Evolutionary conservation across 805 yeast genomes (phyloP).

Genomic region (Suhomyces sp.): DNA sequence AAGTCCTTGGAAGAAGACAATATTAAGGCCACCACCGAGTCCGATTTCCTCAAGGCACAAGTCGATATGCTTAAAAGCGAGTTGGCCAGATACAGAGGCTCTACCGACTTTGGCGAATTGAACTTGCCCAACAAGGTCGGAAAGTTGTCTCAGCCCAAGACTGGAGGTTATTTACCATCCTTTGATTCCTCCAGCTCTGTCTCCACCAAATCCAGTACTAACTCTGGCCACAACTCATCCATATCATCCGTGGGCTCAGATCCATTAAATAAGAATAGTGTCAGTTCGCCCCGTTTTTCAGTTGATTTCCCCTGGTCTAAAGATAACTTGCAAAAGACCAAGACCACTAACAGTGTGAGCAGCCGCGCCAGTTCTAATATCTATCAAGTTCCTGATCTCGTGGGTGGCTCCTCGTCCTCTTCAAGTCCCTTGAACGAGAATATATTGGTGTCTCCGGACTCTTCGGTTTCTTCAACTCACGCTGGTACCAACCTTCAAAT

Average conservation of each 20-base stretch:
- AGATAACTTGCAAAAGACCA: slow-evolving; percentile 14
- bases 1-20: slow-evolving; percentile 68
- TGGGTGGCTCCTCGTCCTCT: slow-evolving; percentile 33
- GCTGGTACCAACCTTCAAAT: slow-evolving; percentile 5
- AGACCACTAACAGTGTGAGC: not conserved
- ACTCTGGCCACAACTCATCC: slow-evolving; percentile 4
- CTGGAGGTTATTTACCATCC: slow-evolving; percentile 18
- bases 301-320: slow-evolving; percentile 56
- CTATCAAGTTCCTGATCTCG: slow-evolving; percentile 33
- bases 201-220: slow-evolving; percentile 1
- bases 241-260: slow-evolving; percentile 1
- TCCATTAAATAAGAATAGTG: not conserved
- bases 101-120: slow-evolving; percentile 28
- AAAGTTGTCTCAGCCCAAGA: slow-evolving; percentile 20
- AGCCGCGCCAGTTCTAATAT: slow-evolving; percentile 1
- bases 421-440: slow-evolving; percentile 39
- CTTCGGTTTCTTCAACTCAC: slow-evolving; percentile 17
- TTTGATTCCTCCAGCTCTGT: slow-evolving; percentile 8
- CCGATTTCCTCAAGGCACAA: slow-evolving; percentile 71
- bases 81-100: slow-evolving; percentile 57
- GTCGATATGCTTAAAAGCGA: slow-evolving; percentile 73
- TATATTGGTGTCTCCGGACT: slow-evolving; percentile 33
- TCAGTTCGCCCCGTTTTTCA: slow-evolving; percentile 31
- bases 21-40: slow-evolving; percentile 65
- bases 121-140: slow-evolving; percentile 33